These are phyloP conservation scores for Austroboletus eburneus DNA, from an alignment of 768 basidiomycete species.

Conservation along the genomic window DNA sequence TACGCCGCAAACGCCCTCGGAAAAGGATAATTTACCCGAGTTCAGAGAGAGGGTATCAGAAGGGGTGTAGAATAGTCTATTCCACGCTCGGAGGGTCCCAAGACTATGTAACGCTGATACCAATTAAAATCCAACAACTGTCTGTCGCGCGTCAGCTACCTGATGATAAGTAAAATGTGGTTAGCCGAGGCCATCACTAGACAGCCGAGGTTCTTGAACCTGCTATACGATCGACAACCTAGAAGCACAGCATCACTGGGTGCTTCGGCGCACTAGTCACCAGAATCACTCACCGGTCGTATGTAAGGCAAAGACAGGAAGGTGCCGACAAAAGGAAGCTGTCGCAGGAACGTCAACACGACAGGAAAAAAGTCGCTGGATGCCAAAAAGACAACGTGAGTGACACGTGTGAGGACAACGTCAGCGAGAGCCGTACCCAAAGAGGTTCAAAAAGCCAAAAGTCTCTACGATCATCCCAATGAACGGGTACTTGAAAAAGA, in stretches of 20 bases:
- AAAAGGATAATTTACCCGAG: slow-evolving; percentile 13
- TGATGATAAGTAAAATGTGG: background rate
- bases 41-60: slow-evolving; percentile 11
- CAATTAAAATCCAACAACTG: slow-evolving; percentile 15
- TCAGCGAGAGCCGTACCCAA: slow-evolving; percentile 58
- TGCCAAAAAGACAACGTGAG: background rate
- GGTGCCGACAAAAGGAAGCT: slow-evolving; percentile 88
- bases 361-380: slow-evolving; percentile 98
- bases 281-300: slow-evolving; percentile 53
- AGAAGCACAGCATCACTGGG: slow-evolving; percentile 7
- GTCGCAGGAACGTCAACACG: slow-evolving; percentile 92
- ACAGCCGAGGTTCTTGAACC: slow-evolving; percentile 76
- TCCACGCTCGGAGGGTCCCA: slow-evolving; percentile 2
- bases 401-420: background rate
- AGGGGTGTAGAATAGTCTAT: background rate
- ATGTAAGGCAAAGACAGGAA: slow-evolving; percentile 85
- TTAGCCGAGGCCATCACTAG: slow-evolving; percentile 30
- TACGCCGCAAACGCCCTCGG: slow-evolving; percentile 3
- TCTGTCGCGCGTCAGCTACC: slow-evolving; percentile 8
- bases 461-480: slow-evolving; percentile 90
- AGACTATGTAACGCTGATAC: slow-evolving; percentile 1
- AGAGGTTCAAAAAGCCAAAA: slow-evolving; percentile 95
- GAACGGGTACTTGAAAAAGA: slow-evolving; percentile 95
- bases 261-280: background rate
- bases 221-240: slow-evolving; percentile 78